Base-by-base conservation (phyloP, 1,284 basidiomycete genomes). In the Trametes polyzona region DNA sequence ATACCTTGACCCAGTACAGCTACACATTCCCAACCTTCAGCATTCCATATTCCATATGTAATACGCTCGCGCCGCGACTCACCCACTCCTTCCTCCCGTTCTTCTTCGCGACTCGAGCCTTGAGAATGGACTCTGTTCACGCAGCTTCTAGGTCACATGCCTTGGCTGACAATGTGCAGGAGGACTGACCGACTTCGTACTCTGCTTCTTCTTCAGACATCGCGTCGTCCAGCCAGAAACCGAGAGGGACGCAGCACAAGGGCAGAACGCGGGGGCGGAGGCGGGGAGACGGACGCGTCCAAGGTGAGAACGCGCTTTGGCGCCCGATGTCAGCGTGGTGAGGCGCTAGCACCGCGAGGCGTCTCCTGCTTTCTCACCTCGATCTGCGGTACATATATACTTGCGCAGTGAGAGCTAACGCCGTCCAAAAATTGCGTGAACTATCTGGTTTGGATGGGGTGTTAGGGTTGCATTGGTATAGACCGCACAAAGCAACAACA, bases 141-240 rank as follows among this genome's bases (percentile, higher is more conserved):
- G 40, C 16, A 37, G 40, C 5, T 23, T 36, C 19, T 10, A 12
- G 11, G 12, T 29, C 37, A 41, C 27, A 6, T 21, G 12, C 16
- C 1, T 7, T 4, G 3, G 24, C 3, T 7, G 4, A 9, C 14
- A 12, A 11, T 4, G 4, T n/a, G 40, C 8, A n/a, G 27, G 16
- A 11, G 23, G 39, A 75, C 87, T 71, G 51, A 86, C 87, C 87
- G 57, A 89, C 86, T 82, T 86, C 86, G 69, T 88, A 89, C 65
- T 87, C 83, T 58, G 67, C 65, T 17, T 55, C 65, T 6, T 32
- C 29, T 17, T 46, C 51, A 9, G 47, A 42, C 52, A 55, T 54
- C 8, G 14, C 24, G 14, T 24, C 5, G 7, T 14, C 21, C 24
- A 24, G 21, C 17, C 19, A 23, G 29, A 26, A 41, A 19, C 29